A percentile compares a stretch with the other conserved stretches of the same genome.
Conservation (phyloP, 768 basidiomycete genomes). For the Pleurotus tuoliensis region DNA sequence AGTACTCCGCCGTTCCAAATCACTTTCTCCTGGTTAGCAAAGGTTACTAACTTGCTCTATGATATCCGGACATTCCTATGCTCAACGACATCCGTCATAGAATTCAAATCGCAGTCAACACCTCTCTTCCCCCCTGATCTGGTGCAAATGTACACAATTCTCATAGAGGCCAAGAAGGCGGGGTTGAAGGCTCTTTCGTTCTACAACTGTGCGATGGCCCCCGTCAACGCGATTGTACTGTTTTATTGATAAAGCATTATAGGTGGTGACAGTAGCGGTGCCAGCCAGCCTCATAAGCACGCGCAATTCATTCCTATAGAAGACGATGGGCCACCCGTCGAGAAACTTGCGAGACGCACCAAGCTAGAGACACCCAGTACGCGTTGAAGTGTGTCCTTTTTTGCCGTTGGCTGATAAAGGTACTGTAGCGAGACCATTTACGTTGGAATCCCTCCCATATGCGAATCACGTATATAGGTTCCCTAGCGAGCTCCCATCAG, state of each 20-base stretch:
- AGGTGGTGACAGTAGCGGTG: slow-evolving; percentile 80
- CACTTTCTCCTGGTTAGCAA: slow-evolving; percentile 90
- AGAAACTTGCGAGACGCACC: slow-evolving; percentile 56
- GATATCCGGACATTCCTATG: background rate
- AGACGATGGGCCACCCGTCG: slow-evolving; percentile 70
- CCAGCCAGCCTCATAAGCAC: slow-evolving; percentile 90
- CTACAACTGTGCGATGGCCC: slow-evolving; percentile 71
- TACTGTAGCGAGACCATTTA: slow-evolving; percentile 65
- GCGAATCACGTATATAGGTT: slow-evolving; percentile 77
- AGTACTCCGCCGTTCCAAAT: slow-evolving; percentile 76
- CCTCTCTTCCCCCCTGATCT: slow-evolving; percentile 80
- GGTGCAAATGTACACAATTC: slow-evolving; percentile 68
- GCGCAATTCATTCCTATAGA: slow-evolving; percentile 76
- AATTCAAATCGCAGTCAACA: slow-evolving; percentile 72
- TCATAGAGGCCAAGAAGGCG: slow-evolving; percentile 61
- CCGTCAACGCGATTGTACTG: background rate
- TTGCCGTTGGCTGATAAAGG: background rate
- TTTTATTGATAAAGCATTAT: background rate
- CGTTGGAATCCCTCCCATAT: slow-evolving; percentile 65
- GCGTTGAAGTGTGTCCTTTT: background rate
- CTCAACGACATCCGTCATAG: slow-evolving; percentile 29
- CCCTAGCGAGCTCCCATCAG: slow-evolving; percentile 35
- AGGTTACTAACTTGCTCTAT: slow-evolving; percentile 39
- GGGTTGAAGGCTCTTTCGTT: slow-evolving; percentile 72
- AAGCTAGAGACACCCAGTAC: slow-evolving; percentile 58